Conservation (phyloP, 257 asterid genomes). For the Paraleonurus japonicus region DNA sequence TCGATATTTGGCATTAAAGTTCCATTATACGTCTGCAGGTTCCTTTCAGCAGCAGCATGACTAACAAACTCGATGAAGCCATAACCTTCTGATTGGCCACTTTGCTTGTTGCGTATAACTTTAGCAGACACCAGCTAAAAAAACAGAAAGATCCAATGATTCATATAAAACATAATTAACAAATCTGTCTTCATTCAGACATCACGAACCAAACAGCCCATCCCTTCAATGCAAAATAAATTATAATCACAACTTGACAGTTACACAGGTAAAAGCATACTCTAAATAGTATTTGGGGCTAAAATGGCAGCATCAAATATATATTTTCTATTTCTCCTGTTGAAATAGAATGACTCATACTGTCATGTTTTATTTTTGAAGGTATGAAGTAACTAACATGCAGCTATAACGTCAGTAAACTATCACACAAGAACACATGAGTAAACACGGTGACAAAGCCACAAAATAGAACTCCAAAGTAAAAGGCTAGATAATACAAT, state of each 20-base stretch:
- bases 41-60: conserved; percentile 87
- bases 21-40: conserved; percentile 67
- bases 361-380: not conserved
- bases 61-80: conserved; percentile 82
- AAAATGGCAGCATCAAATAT: not conserved
- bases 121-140: conserved; percentile 69
- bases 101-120: conserved; percentile 85
- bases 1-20: conserved; percentile 71
- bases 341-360: not conserved
- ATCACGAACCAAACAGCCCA: not conserved
- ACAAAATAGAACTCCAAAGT: not conserved
- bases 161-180: not conserved
- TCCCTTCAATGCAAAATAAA: not conserved
- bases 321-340: too few relatives aligned
- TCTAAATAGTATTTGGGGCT: not conserved
- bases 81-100: conserved; percentile 78
- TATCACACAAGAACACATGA: not conserved
- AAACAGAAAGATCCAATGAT: conserved; percentile 8
- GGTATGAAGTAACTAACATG: not conserved
- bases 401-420: not conserved
- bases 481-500: not conserved
- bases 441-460: not conserved
- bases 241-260: not conserved
- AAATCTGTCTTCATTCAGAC: not conserved
- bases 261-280: not conserved